Conservation (phyloP, 73 alveolate species). For the Durusdinium trenchii region DNA sequence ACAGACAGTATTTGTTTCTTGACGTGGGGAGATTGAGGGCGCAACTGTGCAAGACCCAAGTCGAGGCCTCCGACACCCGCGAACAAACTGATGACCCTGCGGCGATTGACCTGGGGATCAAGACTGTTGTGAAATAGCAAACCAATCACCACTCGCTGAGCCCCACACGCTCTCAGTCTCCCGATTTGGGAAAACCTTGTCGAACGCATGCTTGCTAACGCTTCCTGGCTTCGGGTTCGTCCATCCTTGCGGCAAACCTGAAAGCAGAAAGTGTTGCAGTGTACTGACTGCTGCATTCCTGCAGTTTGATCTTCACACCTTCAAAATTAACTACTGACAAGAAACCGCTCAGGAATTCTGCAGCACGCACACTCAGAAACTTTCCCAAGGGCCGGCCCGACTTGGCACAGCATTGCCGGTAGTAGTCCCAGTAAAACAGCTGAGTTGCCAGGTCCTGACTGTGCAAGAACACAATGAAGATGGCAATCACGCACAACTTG, state of each 20-base stretch:
- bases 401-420: neutral
- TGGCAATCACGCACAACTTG: too few species aligned
- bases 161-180: neutral
- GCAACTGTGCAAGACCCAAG: too few species aligned
- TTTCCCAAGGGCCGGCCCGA: neutral
- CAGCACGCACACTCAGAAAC: neutral
- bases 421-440: slow-evolving; percentile 5
- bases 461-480: neutral
- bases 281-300: too few species aligned
- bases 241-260: neutral
- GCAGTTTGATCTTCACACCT: too few species aligned
- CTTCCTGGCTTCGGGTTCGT: neutral
- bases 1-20: too few species aligned
- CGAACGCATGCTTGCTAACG: neutral
- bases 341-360: slow-evolving; percentile 32
- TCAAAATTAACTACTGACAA: neutral
- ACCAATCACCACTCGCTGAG: neutral
- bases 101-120: too few species aligned
- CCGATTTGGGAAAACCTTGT: neutral
- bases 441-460: slow-evolving; percentile 59
- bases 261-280: neutral
- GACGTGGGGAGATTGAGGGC: too few species aligned
- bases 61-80: too few species aligned
- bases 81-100: too few species aligned
- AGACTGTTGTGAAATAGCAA: too few species aligned